These are phyloP conservation scores for Peniophora sp. DNA, from an alignment of 1,284 basidiomycete species.

Conservation along the genomic window DNA sequence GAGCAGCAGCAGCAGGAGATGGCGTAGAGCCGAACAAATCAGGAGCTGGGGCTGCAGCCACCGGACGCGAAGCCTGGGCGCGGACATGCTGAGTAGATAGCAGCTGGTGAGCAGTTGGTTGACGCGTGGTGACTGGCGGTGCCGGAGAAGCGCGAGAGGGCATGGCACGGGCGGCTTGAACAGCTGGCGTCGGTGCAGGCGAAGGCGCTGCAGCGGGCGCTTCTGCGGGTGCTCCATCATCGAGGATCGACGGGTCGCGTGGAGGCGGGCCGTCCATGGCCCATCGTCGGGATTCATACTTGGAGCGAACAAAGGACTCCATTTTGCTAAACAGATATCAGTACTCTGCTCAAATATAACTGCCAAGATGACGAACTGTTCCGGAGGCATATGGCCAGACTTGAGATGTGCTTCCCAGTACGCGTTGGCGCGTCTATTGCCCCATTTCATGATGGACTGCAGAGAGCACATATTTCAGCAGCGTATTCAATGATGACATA, in stretches of 20 bases:
- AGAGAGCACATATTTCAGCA: too few relatives aligned
- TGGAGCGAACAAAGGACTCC: slow-evolving; percentile 95
- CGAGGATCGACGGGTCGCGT: slow-evolving; percentile 74
- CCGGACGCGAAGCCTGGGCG: slow-evolving; percentile 11
- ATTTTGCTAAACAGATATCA: slow-evolving; percentile 69
- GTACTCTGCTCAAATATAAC: background rate
- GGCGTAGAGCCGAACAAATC: slow-evolving; percentile 4
- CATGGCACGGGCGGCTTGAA: slow-evolving; percentile 23
- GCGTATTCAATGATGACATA: background rate
- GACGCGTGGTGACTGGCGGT: slow-evolving; percentile 31
- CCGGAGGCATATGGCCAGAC: slow-evolving; percentile 86
- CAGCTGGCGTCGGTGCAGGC: slow-evolving; percentile 16
- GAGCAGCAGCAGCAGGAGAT: slow-evolving; percentile 11
- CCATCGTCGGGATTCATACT: slow-evolving; percentile 93
- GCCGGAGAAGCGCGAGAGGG: slow-evolving; percentile 11
- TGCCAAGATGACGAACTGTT: slow-evolving; percentile 66
- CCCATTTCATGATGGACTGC: slow-evolving; percentile 89
- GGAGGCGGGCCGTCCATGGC: slow-evolving; percentile 85
- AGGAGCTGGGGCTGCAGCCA: slow-evolving; percentile 15
- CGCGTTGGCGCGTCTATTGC: slow-evolving; percentile 84
- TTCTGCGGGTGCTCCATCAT: slow-evolving; percentile 31
- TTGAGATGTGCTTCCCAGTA: slow-evolving; percentile 99
- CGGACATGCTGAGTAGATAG: slow-evolving; percentile 32
- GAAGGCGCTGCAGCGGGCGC: slow-evolving; percentile 9
- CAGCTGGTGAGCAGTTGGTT: slow-evolving; percentile 46